Evolutionary conservation across 176 grass and related monocot genomes (phyloP), one percentile per base, ranked within the genome.

Genomic region (Musa acuminata): DNA sequence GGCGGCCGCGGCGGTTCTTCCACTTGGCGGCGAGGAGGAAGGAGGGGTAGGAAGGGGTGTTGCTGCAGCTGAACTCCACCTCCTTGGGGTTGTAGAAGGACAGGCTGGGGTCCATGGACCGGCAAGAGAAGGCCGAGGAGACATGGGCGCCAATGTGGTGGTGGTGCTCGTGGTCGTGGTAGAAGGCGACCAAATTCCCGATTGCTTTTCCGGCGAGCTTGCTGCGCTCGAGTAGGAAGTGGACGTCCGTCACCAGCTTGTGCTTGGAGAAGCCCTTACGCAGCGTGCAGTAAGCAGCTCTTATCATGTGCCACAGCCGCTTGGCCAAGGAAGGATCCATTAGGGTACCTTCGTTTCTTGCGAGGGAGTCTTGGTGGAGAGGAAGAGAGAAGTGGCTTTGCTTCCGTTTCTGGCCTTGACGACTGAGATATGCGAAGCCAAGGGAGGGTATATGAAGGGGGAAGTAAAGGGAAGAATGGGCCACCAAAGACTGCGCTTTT

Each of bases 1-100:
- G 70, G 26, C 84, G 51, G 80, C 79, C 6, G 11, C 24, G 67
- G 13, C 53, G 22, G 51, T 50, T 27, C 67, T 69, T 69, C 11
- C 72, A 52, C 64, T 62, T 72, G 77, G 86, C 84, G 12, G 84
- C 63, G 55, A 82, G 79, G 62, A 78, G 77, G 62, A 78, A 17
- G 76, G 53, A 59, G 14, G 82, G 20, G 70, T 77, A 53, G 16
- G 78, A 72, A 51, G 94, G 90, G 63, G 90, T 97, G 82, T 81
- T 89, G 80, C 75, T 82, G 85, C 94, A 97, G 81, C 94, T 97
- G 87, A 97, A 97, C 83, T 97, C 87, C 0, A 97, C 90, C 75
- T 93, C 90, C 20, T 50, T 50, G 0, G 90, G 79, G 75, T 84
- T 70, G 77, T 78, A 27, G 65, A 75, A 67, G 9, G 87, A 78